Conservation (phyloP, 2,329 filamentous ascomycete species). For the Pseudocercospora fuligena region DNA sequence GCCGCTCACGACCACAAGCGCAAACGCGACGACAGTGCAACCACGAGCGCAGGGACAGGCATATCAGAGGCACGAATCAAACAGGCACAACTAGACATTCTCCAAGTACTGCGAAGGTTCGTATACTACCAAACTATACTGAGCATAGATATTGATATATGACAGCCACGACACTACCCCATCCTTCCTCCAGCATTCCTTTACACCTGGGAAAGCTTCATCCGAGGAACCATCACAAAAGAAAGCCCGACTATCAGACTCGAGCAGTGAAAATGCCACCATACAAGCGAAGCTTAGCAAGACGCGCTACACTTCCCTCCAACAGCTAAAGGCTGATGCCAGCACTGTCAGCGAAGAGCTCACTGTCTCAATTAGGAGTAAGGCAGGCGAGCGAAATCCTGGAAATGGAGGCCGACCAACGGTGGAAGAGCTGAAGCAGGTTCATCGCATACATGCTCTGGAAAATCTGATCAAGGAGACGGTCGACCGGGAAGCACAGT, state of each 20-base stretch:
- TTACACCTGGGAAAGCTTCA: constrained; percentile 32
- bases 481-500: constrained; percentile 36
- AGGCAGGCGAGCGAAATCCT: constrained; percentile 31
- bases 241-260: constrained; percentile 49
- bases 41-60: constrained; percentile 39
- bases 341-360: constrained; percentile 47
- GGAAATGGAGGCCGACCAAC: constrained; percentile 36
- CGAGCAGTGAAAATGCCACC: constrained; percentile 36
- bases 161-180: constrained; percentile 48
- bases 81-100: constrained; percentile 47
- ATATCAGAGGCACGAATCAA: constrained; percentile 30
- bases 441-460: constrained; percentile 39
- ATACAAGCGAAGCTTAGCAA: constrained; percentile 47
- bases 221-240: constrained; percentile 51
- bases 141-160: constrained; percentile 19
- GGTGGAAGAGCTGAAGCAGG: constrained; percentile 44
- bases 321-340: constrained; percentile 50
- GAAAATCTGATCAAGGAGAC: constrained; percentile 36
- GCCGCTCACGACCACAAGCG: constrained; percentile 45
- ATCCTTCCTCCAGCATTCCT: constrained; percentile 50
- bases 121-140: neutral
- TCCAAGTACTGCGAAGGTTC: constrained; percentile 50
- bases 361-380: constrained; percentile 40
- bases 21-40: constrained; percentile 48
- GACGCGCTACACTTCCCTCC: constrained; percentile 47